Conservation (phyloP, 768 basidiomycete genomes). For the Hydnomerulius pinastri region DNA sequence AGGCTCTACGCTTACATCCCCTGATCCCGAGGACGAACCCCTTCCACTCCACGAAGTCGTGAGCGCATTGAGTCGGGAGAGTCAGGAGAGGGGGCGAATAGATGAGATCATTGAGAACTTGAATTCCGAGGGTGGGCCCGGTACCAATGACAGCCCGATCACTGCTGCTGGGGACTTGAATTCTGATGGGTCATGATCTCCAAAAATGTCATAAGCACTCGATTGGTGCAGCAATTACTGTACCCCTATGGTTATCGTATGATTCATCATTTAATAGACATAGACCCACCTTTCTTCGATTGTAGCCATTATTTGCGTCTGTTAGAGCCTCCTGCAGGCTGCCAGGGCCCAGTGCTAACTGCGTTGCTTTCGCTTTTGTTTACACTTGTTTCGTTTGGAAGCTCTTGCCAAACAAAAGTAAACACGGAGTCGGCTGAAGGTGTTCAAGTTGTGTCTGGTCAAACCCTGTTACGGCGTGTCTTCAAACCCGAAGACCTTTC, state of each 20-base stretch:
- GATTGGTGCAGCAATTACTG: too few species aligned
- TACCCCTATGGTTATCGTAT: not conserved
- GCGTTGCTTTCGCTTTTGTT: too few species aligned
- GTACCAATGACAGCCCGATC: not conserved
- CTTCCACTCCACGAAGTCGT: conserved; percentile 5
- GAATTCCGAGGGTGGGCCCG: not conserved
- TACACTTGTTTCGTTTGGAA: too few species aligned
- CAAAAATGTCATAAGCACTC: too few species aligned
- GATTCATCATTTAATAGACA: not conserved
- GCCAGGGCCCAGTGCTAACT: too few species aligned
- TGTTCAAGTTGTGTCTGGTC: too few species aligned
- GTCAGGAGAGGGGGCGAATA: not conserved
- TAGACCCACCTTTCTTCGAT: not conserved
- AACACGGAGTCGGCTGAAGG: too few species aligned
- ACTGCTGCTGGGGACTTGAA: conserved; percentile 3
- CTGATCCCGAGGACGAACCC: conserved; percentile 32
- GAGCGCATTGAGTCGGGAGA: not conserved
- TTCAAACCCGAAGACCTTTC: too few species aligned
- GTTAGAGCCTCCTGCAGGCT: too few species aligned
- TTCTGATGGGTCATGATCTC: conserved; percentile 9
- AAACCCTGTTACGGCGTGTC: too few species aligned
- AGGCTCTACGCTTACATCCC: conserved; percentile 26
- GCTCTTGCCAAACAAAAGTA: too few species aligned
- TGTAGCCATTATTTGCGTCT: too few species aligned
- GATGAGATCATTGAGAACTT: conserved; percentile 6